phyloP scores from a whole-genome alignment of 2,329 filamentous ascomycete genomes.

The Penicillium expansum region DNA sequence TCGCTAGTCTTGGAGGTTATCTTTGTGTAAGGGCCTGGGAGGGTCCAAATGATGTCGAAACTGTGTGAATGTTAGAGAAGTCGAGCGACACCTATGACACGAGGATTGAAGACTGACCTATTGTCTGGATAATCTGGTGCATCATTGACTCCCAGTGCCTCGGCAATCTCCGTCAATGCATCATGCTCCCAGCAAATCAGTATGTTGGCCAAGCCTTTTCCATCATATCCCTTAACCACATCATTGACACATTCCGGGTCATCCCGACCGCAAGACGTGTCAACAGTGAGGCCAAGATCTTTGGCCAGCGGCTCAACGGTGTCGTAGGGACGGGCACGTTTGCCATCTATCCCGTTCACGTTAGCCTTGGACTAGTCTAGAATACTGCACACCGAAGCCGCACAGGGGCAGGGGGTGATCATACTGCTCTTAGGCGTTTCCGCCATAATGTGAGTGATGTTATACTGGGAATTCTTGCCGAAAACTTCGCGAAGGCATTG shows the following conservation, averaged over 20 bases:
- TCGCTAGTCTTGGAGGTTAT: conserved; percentile 51
- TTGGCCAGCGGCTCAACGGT: conserved; percentile 57
- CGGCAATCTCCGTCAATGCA: conserved; percentile 51
- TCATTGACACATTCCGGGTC: conserved; percentile 55
- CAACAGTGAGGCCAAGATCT: conserved; percentile 56
- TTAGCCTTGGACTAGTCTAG: background rate
- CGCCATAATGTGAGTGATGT: conserved; percentile 60
- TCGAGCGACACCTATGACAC: background rate
- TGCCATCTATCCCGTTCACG: conserved; percentile 44
- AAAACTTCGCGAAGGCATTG: conserved; percentile 61
- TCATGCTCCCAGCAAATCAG: conserved; percentile 63
- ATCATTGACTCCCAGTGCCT: conserved; percentile 52
- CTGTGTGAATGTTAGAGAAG: conserved; percentile 6
- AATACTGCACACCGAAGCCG: background rate
- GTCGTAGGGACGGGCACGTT: conserved; percentile 53
- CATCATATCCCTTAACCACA: conserved; percentile 48
- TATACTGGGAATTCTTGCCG: conserved; percentile 50
- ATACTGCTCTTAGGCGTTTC: conserved; percentile 50
- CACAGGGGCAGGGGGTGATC: conserved; percentile 7
- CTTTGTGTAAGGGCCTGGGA: conserved; percentile 50
- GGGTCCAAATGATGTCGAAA: conserved; percentile 59
- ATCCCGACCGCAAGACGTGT: conserved; percentile 57
- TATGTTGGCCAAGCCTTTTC: conserved; percentile 51
- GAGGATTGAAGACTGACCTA: conserved; percentile 31
- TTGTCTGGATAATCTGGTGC: conserved; percentile 52